These are phyloP conservation scores for Gynandropsis gynandra DNA, from an alignment of 345 rosid genomes.

Conservation along the genomic window DNA sequence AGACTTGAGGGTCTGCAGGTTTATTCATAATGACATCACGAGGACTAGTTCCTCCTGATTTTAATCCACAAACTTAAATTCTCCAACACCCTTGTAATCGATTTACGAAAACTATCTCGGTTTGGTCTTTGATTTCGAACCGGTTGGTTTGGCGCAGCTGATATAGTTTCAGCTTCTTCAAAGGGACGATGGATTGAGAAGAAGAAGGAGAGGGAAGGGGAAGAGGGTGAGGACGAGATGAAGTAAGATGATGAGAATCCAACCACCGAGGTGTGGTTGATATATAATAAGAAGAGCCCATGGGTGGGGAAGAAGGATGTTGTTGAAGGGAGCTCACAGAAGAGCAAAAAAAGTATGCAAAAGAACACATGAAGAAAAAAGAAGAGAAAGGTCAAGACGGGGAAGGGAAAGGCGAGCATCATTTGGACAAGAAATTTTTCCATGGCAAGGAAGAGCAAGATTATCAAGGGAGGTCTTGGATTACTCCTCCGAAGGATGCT, in stretches of 20 bases:
- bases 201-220: conserved; percentile 37
- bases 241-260: conserved; percentile 65
- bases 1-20: no score
- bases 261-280: conserved; percentile 66
- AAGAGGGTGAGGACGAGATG: conserved; percentile 31
- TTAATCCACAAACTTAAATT: no score
- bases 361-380: conserved; percentile 89
- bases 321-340: conserved; percentile 71
- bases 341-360: conserved; percentile 96
- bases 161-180: no score
- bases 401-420: conserved; percentile 70
- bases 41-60: no score
- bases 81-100: no score
- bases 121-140: no score
- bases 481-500: conserved; percentile 87
- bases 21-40: no score
- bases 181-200: conserved; percentile 61
- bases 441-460: conserved; percentile 95
- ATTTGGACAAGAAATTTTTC: conserved; percentile 73
- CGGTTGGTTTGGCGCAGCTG: no score
- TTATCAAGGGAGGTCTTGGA: conserved; percentile 96
- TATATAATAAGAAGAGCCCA: conserved; percentile 80
- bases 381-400: conserved; percentile 62
- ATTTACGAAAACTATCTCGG: no score
- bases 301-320: conserved; percentile 97